A percentile compares a stretch with the other conserved stretches of the same genome.
phyloP scores from a whole-genome alignment of 371 early-diverging fungal species.

The Catenaria anguillulae region DNA sequence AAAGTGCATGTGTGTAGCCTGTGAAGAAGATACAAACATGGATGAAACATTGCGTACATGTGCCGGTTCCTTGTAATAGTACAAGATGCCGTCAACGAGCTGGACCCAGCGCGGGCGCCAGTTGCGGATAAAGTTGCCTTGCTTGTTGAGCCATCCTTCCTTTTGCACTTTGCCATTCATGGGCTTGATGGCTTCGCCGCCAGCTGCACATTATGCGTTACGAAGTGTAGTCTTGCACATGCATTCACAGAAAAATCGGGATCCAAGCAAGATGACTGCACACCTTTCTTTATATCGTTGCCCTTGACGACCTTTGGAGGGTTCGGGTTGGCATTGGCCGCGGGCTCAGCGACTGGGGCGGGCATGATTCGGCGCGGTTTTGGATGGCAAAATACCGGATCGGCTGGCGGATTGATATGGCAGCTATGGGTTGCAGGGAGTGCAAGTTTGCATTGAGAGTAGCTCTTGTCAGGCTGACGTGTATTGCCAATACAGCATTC shows the following conservation, averaged over 20 bases:
- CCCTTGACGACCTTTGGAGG: constrained; percentile 5
- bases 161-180: neutral
- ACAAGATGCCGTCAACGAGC: constrained; percentile 9
- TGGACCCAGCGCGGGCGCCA: constrained; percentile 15
- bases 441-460: too few relatives aligned
- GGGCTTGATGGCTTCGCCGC: neutral
- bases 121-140: constrained; percentile 13
- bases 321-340: too few relatives aligned
- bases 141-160: constrained; percentile 14
- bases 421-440: too few relatives aligned
- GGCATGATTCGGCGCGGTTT: too few relatives aligned
- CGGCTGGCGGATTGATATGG: too few relatives aligned
- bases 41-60: too few relatives aligned
- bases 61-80: constrained; percentile 13
- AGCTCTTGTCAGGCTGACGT: too few relatives aligned
- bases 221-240: neutral
- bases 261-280: neutral
- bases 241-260: neutral
- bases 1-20: too few relatives aligned
- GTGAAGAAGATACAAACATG: too few relatives aligned
- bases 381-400: too few relatives aligned
- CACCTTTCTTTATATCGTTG: neutral
- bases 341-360: too few relatives aligned
- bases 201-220: neutral
- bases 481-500: too few relatives aligned